These are phyloP conservation scores for Annona cherimola DNA, from an alignment of 164 flowering plant species.

Conservation along the genomic window DNA sequence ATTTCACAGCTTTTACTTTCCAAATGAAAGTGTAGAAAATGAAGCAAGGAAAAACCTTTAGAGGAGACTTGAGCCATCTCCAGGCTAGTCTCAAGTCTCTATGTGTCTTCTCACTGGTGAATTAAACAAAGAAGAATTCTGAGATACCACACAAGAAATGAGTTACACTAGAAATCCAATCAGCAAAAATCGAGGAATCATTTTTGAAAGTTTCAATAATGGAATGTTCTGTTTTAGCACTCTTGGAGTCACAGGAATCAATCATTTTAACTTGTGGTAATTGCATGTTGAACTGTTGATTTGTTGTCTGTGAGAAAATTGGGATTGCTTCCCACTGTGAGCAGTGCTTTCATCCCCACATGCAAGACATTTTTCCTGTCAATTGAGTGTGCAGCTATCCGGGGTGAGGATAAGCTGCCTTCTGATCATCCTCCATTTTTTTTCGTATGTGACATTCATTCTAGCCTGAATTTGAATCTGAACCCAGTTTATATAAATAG, in stretches of 20 bases:
- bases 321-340: not conserved
- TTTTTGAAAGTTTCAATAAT: no score
- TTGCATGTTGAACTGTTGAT: conserved; percentile 1
- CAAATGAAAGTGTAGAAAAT: no score
- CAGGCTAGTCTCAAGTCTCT: no score
- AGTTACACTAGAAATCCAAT: no score
- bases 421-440: not conserved
- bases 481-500: not conserved
- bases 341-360: not conserved
- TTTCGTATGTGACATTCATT: not conserved
- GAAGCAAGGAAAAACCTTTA: no score
- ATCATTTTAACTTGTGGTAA: not conserved
- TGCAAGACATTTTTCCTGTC: not conserved
- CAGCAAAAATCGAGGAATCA: no score
- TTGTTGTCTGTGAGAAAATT: not conserved
- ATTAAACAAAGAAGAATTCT: no score
- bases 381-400: not conserved
- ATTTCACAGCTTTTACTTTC: no score
- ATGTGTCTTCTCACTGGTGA: no score
- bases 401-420: not conserved
- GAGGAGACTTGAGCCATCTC: no score
- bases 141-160: no score
- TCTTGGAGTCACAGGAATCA: not conserved
- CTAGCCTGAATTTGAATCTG: not conserved
- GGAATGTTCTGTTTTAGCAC: not conserved